phyloP scores from a whole-genome alignment of 495 filamentous ascomycete species.

The Sphaerosporella brunnea region DNA sequence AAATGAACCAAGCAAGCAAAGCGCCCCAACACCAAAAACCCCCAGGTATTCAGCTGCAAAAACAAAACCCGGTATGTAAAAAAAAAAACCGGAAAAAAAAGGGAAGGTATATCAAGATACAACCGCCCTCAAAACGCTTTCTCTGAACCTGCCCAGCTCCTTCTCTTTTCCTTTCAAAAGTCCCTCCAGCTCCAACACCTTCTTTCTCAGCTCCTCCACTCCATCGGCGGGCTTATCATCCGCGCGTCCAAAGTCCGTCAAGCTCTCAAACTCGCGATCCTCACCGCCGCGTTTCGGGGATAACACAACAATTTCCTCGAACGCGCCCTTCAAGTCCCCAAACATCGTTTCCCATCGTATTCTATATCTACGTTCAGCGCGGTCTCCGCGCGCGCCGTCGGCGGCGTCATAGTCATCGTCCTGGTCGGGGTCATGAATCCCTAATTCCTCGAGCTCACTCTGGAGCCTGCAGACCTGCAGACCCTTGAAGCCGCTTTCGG shows the following conservation, averaged over 20 bases:
- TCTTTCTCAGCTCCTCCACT: slow-evolving; percentile 21
- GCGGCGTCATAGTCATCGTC: slow-evolving; percentile 16
- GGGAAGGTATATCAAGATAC: slow-evolving; percentile 5
- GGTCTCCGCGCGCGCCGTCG: slow-evolving; percentile 11
- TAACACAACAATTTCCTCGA: slow-evolving; percentile 19
- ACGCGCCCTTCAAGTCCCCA: slow-evolving; percentile 21
- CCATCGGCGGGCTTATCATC: neutral
- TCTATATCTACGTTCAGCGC: slow-evolving; percentile 13
- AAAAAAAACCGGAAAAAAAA: neutral
- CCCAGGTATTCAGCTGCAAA: too few relatives aligned
- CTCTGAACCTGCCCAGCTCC: slow-evolving; percentile 17
- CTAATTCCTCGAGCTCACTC: slow-evolving; percentile 4
- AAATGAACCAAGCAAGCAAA: too few relatives aligned
- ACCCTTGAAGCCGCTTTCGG: neutral
- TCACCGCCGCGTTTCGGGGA: slow-evolving; percentile 4
- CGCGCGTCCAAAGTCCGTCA: neutral
- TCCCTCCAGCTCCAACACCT: slow-evolving; percentile 15
- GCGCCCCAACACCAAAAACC: too few relatives aligned
- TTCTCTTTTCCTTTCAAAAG: slow-evolving; percentile 18
- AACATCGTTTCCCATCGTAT: slow-evolving; percentile 19
- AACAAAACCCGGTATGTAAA: too few relatives aligned
- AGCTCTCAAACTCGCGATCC: neutral
- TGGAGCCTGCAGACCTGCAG: neutral
- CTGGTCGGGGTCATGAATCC: slow-evolving; percentile 2
- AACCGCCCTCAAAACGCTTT: slow-evolving; percentile 21